Evolutionary conservation across 1,284 basidiomycete species (phyloP).

Genomic region (Pisolithus thermaeus): DNA sequence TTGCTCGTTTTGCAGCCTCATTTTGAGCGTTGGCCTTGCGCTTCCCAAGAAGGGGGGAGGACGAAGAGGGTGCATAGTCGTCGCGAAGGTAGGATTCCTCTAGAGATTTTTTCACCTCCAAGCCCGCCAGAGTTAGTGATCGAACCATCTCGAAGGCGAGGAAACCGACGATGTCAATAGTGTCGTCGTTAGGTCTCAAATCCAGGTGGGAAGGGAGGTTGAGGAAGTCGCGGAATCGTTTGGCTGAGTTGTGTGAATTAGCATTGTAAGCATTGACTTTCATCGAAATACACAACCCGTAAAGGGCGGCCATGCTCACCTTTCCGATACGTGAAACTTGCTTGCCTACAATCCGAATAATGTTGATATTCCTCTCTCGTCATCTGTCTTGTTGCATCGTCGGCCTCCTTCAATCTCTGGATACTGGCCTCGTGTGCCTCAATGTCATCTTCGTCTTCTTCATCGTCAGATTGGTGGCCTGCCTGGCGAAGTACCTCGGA

Average conservation of each 20-base stretch:
- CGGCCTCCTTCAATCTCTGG: slow-evolving; percentile 86
- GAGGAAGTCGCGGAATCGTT: slow-evolving; percentile 94
- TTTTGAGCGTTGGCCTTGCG: slow-evolving; percentile 49
- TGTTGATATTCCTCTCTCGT: slow-evolving; percentile 96
- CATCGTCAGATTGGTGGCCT: slow-evolving; percentile 80
- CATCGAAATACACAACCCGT: not conserved
- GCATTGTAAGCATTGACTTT: too few species aligned
- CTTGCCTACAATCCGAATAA: slow-evolving; percentile 96
- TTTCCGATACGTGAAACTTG: slow-evolving; percentile 96
- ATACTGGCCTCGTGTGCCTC: slow-evolving; percentile 95
- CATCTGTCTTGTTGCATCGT: slow-evolving; percentile 94
- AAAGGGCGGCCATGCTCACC: slow-evolving; percentile 36
- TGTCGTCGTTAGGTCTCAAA: slow-evolving; percentile 90
- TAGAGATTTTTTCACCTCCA: slow-evolving; percentile 74
- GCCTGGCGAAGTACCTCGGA: slow-evolving; percentile 73
- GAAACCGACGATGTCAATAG: slow-evolving; percentile 95
- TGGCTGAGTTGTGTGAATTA: slow-evolving; percentile 45
- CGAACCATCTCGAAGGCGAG: slow-evolving; percentile 97
- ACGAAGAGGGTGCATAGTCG: slow-evolving; percentile 40
- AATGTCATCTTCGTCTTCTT: slow-evolving; percentile 94
- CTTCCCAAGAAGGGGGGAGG: slow-evolving; percentile 62
- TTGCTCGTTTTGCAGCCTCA: slow-evolving; percentile 50
- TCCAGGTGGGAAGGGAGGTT: slow-evolving; percentile 88
- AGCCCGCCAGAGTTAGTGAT: slow-evolving; percentile 81
- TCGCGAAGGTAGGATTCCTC: slow-evolving; percentile 69